Evolutionary conservation across 371 early-diverging fungal species (phyloP), one percentile per base, ranked within the genome.

Genomic region (Dentiscutata heterogama): DNA sequence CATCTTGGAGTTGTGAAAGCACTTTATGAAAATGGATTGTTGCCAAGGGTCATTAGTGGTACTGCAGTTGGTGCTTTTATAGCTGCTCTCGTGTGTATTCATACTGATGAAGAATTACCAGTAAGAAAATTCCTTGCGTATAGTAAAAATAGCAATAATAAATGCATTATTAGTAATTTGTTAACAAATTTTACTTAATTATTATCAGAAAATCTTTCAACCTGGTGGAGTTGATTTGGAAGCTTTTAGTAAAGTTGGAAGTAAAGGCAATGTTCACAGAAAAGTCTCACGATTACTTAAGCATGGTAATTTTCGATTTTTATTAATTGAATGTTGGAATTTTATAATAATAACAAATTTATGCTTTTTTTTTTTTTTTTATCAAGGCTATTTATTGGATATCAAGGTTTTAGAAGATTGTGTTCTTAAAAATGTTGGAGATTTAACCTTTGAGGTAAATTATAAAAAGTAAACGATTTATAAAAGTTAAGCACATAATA

Each of bases 1-100:
- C 95, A 95, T 84, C 84, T 94, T 20, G 95, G 95, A 54, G 94
- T 95, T 0, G 90, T 93, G n/a, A 93, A 93, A 82, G 88, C 93
- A 2, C 86, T 95, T 50, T 85, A 90, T 80, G 92, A 94, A 64
- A 88, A 90, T 81, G 90, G 89, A 0, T 81, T 94, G 29, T 80
- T 95, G 74, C 94, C 95, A 13, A 86, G 93, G 42, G 92, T 94
- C 63, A 92, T 95, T 61, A 90, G 92, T 83, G 94, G 95, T 20
- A 92, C 92, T 1, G 90, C 92, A 11, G 90, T 92, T 20, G 94
- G 95, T 31, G 91, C 94, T 0, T 83, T 95, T 79, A 91, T 95
- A 76, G 95, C 94, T 25, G 92, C 94, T 3, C 76, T 94, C 18
- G 90, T 94, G 18, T 92, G 94, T 83, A 91, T 91, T 80, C 91